phyloP scores from a whole-genome alignment of 2,329 filamentous ascomycete genomes.

The Verticillium klebahnii region DNA sequence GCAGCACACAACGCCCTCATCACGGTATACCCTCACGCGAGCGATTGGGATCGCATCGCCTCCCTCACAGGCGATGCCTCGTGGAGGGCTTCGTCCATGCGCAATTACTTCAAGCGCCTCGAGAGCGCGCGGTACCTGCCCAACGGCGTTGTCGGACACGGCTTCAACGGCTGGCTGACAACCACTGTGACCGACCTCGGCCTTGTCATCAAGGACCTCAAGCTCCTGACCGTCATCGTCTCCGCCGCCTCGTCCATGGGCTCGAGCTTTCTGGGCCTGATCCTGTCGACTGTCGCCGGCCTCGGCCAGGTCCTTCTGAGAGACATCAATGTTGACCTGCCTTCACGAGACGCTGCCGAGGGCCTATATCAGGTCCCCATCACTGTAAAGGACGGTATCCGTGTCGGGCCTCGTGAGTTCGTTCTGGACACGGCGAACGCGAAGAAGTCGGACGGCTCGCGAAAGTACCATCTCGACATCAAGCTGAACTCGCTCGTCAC shows the following conservation, averaged over 20 bases:
- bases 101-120: conserved; percentile 51
- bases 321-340: conserved; percentile 23
- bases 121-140: conserved; percentile 52
- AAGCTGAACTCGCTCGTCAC: conserved; percentile 32
- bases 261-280: conserved; percentile 14
- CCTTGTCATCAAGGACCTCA: conserved; percentile 21
- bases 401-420: conserved; percentile 46
- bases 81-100: conserved; percentile 56
- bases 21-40: conserved; percentile 51
- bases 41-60: conserved; percentile 55
- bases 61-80: conserved; percentile 54
- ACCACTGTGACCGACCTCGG: conserved; percentile 12
- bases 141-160: conserved; percentile 40
- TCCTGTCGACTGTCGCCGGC: conserved; percentile 18
- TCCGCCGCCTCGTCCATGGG: conserved; percentile 24
- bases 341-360: conserved; percentile 12
- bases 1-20: conserved; percentile 59
- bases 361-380: conserved; percentile 48
- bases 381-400: conserved; percentile 34
- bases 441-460: conserved; percentile 35
- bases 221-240: conserved; percentile 22
- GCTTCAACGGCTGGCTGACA: conserved; percentile 49
- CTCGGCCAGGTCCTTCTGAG: conserved; percentile 21
- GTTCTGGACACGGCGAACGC: conserved; percentile 42
- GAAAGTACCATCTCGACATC: conserved; percentile 35